Base-by-base conservation (phyloP, 2,329 filamentous ascomycete species). In the Nigrospora sphaerica region DNA sequence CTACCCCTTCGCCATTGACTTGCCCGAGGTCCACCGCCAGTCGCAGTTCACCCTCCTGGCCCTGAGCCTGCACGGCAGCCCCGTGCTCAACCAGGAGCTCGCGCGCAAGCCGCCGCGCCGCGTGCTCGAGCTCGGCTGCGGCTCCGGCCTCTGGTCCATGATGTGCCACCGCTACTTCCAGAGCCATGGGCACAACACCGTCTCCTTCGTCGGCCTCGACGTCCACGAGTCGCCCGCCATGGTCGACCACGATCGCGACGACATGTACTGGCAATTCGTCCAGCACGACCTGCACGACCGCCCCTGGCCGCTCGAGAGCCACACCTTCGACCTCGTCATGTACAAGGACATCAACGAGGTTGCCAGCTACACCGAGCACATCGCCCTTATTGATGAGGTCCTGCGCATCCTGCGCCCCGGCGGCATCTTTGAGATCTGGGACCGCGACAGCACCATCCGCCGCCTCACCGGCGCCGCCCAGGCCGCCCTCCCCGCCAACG, bases 1-100 rank as follows among this genome's bases (percentile, higher is more conserved):
- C n/a, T 85, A 85, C 52, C 79, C 79, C 14, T 66, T 85, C 14
- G 81, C 81, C 39, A 79, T 77, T 67, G 81, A 85, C 62, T 68
- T 83, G 18, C 66, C 74, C 35, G 81, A 85, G 61, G 70, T 83
- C 50, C 79, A 83, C 57, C 72, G 81, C 40, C 80, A 85, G 59
- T 80, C 75, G 52, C 66, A 85, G 45, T 71, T 77, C 45, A 80
- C 80, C 12, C 66, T 81, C 51, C 71, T 83, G 50, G 68, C 75
- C 19, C 71, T 74, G 47, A 70, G 72, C 44, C 70, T 83, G 36
- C 77, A 81, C 52, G 79, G 78, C 36, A 68, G 69, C 31, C 51
- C 58, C 52, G 34, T 48, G 17, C 28, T 48, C 40, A 28, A 46
- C 28, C 34, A 46, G 43, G n/a, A 60, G 66, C 23, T 67, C 73